Evolutionary conservation across 768 basidiomycete genomes (phyloP), one percentile per base, ranked within the genome.

Genomic region (Leccinum pellstonianum): DNA sequence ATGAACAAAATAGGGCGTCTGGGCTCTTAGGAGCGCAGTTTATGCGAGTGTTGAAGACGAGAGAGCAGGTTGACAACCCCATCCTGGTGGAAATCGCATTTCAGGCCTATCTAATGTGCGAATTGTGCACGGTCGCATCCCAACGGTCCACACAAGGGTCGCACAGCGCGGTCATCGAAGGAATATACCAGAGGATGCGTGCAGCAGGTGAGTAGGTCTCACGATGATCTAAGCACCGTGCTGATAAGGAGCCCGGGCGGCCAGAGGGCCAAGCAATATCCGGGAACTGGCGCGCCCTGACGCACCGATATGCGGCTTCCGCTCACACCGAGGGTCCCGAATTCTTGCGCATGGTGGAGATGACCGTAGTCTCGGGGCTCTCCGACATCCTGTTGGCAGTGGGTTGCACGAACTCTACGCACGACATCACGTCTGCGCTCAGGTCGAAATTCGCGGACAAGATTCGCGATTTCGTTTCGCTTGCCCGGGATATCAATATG

Each of bases 401-500:
- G 1, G 72, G 72, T 10, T 72, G 68, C 55, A 61, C 58, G n/a
- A n/a, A 52, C 8, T 6, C 62, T 3, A 51, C 55, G 48, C 11
- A 55, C 0, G 68, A 71, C 8, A 66, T 82, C 1, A 74, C 74
- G 12, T 74, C 78, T 9, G 70, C 71, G n/a, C 71, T 85, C 46
- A 69, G 70, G 31, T 62, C 70, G 4, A 75, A 73, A 21, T 86
- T 84, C 63, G 70, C 68, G 1, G 76, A 76, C 0, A 75, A 75
- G 27, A 70, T 85, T 14, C 65, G 63, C 29, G 62, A 70, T 14
- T 75, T 86, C 43, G 77, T 82, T 41, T 73, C 75, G 49, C 69
- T 76, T 19, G 80, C 83, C 11, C 73, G 79, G 38, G 74, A 73
- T 11, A 66, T 86, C 37, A 83, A 83, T 47, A 69, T 64, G 52